Evolutionary conservation across 768 basidiomycete genomes (phyloP).

Genomic region (Aureoboletus auriporus): DNA sequence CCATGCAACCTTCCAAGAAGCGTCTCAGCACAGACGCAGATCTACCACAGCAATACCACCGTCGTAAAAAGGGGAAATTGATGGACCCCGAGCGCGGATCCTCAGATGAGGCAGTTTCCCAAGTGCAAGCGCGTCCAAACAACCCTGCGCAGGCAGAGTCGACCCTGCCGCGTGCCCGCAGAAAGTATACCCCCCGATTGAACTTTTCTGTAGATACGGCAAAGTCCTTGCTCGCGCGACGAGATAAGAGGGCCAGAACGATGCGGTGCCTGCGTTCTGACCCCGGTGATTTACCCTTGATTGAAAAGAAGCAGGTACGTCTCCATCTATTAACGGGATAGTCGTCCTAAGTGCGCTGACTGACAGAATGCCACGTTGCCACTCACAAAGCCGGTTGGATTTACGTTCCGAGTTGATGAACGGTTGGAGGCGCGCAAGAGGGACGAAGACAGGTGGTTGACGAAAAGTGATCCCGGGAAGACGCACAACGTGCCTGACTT

Average conservation of each 20-base stretch:
- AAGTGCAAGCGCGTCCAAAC: not conserved
- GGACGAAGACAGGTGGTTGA: conserved; percentile 24
- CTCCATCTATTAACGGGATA: conserved; percentile 21
- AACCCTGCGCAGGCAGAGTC: not conserved
- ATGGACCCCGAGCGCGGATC: conserved; percentile 15
- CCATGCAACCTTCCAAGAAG: conserved; percentile 44
- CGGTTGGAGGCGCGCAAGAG: conserved; percentile 46
- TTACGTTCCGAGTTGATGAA: conserved; percentile 50
- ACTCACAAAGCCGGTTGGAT: conserved; percentile 46
- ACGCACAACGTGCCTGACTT: conserved; percentile 38
- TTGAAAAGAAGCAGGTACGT: conserved; percentile 32
- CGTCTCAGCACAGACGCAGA: conserved; percentile 36
- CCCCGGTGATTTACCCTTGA: conserved; percentile 22
- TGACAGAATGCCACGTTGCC: conserved; percentile 24
- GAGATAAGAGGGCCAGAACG: not conserved
- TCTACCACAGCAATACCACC: conserved; percentile 15
- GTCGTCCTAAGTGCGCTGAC: conserved; percentile 25
- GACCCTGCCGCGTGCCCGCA: conserved; percentile 25
- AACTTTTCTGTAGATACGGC: conserved; percentile 5
- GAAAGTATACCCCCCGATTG: conserved; percentile 25
- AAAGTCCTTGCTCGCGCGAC: conserved; percentile 12
- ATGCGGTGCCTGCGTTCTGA: conserved; percentile 6
- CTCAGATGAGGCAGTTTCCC: conserved; percentile 11
- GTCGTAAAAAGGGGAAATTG: conserved; percentile 32
- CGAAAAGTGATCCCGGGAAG: conserved; percentile 24